These are phyloP conservation scores for Lentinus tigrinus DNA, from an alignment of 768 basidiomycete species.

Conservation along the genomic window DNA sequence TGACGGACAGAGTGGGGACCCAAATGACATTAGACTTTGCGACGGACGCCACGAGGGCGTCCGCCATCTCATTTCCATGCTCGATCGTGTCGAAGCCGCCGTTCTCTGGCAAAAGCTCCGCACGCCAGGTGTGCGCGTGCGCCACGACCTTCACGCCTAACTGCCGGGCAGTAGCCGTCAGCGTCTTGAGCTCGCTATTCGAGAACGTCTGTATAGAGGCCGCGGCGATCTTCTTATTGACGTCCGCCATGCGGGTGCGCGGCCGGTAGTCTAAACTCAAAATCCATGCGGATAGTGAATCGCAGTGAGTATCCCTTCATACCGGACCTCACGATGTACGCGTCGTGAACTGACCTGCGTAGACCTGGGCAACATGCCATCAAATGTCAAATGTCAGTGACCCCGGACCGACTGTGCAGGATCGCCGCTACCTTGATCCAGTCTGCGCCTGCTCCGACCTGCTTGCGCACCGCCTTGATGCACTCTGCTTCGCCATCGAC, in stretches of 20 bases:
- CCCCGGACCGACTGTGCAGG: background rate
- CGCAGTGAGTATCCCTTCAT: background rate
- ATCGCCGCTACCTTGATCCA: constrained; percentile 56
- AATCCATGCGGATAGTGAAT: background rate
- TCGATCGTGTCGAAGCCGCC: constrained; percentile 52
- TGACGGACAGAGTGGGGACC: constrained; percentile 60
- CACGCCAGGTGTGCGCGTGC: constrained; percentile 40
- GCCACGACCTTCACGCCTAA: constrained; percentile 58
- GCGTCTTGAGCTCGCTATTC: constrained; percentile 42
- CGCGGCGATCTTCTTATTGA: constrained; percentile 36
- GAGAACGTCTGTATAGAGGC: constrained; percentile 45
- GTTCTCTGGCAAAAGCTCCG: constrained; percentile 12
- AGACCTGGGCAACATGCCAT: constrained; percentile 38
- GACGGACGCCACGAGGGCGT: constrained; percentile 7
- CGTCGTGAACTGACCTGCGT: constrained; percentile 40
- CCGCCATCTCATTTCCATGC: constrained; percentile 42
- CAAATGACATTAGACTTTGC: constrained; percentile 33
- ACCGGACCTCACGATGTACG: background rate
- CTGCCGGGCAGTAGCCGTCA: constrained; percentile 52
- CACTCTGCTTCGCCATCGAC: constrained; percentile 60
- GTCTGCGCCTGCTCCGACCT: constrained; percentile 65
- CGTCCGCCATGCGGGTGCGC: constrained; percentile 44
- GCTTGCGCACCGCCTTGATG: constrained; percentile 52
- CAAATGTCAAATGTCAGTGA: background rate
- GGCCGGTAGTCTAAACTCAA: constrained; percentile 47